Evolutionary conservation across 2,329 filamentous ascomycete genomes (phyloP), one percentile per base, ranked within the genome.

Genomic region (Hypoxylon sp.): DNA sequence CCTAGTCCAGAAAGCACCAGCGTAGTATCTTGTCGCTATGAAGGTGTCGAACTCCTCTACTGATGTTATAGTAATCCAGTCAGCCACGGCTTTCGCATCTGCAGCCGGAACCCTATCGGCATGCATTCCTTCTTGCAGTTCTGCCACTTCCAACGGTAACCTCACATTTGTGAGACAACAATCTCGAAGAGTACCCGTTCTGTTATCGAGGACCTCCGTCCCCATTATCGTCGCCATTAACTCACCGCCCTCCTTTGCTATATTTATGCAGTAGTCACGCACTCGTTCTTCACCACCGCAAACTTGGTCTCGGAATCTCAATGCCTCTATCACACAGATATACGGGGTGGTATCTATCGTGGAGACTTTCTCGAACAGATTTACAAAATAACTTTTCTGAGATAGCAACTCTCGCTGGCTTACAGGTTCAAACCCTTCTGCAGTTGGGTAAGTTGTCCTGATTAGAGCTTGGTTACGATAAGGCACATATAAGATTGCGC

Each of bases 401-500:
- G 68, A 52, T 47, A 71, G 29, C 3, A 29, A 6, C n/a, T 65
- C 58, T 8, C 72, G 69, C 3, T 67, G 61, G 3, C 67, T 58
- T n/a, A 71, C 71, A 0, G 89, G 84, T 5, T 84, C 74, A 76
- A 90, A 93, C 1, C 90, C 90, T 78, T 90, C 89, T 3, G 89
- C 91, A 0, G 92, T 94, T 0, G 92, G 92, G 9, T 92, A 80
- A 0, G 88, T 89, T 14, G 88, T 89, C 46, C 87, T 86, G 53
- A 94, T 88, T 42, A 92, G 80, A 66, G 84, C 81, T 73, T 94
- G 92, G 78, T 92, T 91, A 48, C 86, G 84, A 29, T 83, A 74
- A 0, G 91, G 90, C 3, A 93, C 90, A 78, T 93, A 89, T 72
- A 94, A 84, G 14, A 93, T 79, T 0, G 91, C 90, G 74, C 89